A percentile compares a stretch with the other conserved stretches of the same genome.
Evolutionary conservation across 345 rosid genomes (phyloP).

Genomic region (Noccaea bulbosa): DNA sequence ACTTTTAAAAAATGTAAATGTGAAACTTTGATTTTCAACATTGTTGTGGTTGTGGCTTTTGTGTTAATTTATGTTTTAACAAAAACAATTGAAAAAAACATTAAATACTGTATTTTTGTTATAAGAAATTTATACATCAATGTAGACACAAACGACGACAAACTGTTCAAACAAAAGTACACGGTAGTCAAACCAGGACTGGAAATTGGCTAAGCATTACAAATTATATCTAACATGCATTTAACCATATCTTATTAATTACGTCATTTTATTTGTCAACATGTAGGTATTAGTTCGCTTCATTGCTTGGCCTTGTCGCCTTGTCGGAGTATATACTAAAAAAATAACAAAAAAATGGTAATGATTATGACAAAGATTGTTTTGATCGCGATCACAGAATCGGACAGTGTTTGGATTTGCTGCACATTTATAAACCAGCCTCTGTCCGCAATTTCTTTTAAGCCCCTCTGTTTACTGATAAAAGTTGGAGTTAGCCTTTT

Average conservation of each 20-base stretch:
- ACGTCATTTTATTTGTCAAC: not conserved
- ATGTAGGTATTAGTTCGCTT: not conserved
- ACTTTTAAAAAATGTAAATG: not conserved
- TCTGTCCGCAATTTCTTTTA: constrained; percentile 24
- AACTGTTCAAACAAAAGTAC: constrained; percentile 5
- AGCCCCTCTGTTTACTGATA: not conserved
- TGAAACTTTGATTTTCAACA: not conserved
- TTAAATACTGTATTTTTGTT: not conserved
- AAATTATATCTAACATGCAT: constrained; percentile 2
- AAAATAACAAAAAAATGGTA: not conserved
- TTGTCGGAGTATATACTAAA: not conserved
- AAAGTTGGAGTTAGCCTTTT: not conserved
- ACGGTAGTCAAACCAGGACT: constrained; percentile 19
- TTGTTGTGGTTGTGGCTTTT: too few relatives aligned
- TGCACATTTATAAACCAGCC: constrained; percentile 17
- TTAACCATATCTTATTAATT: constrained; percentile 1
- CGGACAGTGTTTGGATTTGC: constrained; percentile 32
- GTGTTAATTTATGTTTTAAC: too few relatives aligned
- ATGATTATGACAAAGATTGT: constrained; percentile 29
- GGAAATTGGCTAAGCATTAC: constrained; percentile 5
- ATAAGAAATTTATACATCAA: not conserved
- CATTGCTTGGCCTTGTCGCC: too few relatives aligned
- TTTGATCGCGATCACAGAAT: constrained; percentile 32
- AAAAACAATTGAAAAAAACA: too few relatives aligned
- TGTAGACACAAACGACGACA: not conserved